Evolutionary conservation across 2,329 filamentous ascomycete species (phyloP).

Genomic region (Claviceps digitariae): DNA sequence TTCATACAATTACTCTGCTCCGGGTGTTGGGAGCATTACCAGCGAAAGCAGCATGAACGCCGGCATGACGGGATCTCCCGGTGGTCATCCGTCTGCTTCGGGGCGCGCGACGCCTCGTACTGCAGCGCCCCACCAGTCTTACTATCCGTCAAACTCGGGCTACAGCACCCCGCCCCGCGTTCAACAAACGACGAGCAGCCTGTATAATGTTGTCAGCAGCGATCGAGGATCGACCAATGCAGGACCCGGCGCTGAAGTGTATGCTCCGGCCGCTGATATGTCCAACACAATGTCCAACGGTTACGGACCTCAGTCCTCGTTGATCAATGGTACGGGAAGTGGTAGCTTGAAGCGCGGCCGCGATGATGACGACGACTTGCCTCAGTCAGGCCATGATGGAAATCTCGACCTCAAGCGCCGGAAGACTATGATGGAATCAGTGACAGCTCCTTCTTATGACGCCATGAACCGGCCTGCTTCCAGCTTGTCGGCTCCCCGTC

Average conservation of each 20-base stretch:
- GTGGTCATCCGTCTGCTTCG: conserved; percentile 60
- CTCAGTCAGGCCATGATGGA: conserved; percentile 45
- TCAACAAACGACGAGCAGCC: conserved; percentile 57
- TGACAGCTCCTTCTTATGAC: conserved; percentile 37
- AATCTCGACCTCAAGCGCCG: conserved; percentile 62
- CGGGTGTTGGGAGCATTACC: conserved; percentile 50
- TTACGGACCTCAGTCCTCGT: conserved; percentile 48
- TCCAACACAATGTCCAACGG: conserved; percentile 39
- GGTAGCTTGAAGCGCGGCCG: conserved; percentile 32
- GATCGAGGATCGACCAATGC: conserved; percentile 50
- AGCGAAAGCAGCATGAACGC: conserved; percentile 69
- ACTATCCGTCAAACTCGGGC: conserved; percentile 54
- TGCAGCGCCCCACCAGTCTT: conserved; percentile 53
- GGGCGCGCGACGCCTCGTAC: conserved; percentile 79
- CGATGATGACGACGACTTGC: conserved; percentile 45
- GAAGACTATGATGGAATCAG: conserved; percentile 57
- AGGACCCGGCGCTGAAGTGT: conserved; percentile 53
- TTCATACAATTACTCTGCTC: conserved; percentile 65
- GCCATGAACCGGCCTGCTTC: conserved; percentile 34
- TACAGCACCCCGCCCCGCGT: conserved; percentile 71
- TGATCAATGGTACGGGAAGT: conserved; percentile 48
- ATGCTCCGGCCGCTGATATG: conserved; percentile 52
- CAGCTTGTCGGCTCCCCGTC: conserved; percentile 27
- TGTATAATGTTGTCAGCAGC: conserved; percentile 84
- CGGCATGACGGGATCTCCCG: conserved; percentile 71